These are phyloP conservation scores for Aspergillus sclerotialis DNA, from an alignment of 2,329 filamentous ascomycete genomes.

Conservation along the genomic window DNA sequence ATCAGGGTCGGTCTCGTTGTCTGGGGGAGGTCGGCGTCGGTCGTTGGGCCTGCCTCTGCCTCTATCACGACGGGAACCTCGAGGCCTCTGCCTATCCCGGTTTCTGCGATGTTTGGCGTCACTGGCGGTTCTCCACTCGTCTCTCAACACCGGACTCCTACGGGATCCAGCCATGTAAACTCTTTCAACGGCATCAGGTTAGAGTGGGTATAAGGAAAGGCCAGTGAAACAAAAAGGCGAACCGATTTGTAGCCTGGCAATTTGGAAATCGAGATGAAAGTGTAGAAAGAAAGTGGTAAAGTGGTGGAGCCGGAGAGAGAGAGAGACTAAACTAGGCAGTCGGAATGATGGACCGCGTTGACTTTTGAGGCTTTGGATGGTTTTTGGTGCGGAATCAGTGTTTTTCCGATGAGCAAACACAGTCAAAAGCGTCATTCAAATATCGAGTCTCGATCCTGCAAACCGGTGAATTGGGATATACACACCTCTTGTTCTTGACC, in stretches of 20 bases:
- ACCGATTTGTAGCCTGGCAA: not conserved
- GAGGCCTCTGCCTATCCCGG: conserved; percentile 33
- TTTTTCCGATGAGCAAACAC: not conserved
- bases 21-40: conserved; percentile 27
- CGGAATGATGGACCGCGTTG: not conserved
- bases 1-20: conserved; percentile 29
- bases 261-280: no score
- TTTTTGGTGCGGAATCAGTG: not conserved
- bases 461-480: no score
- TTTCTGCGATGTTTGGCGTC: conserved; percentile 32
- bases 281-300: not conserved
- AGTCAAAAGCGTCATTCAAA: not conserved
- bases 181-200: conserved; percentile 36
- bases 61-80: conserved; percentile 31
- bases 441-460: not conserved
- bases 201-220: conserved; percentile 6
- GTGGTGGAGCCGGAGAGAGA: conserved; percentile 7
- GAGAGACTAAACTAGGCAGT: conserved; percentile 6
- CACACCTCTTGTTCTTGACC: not conserved
- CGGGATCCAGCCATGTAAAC: conserved; percentile 44
- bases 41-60: conserved; percentile 37
- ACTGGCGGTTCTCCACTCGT: conserved; percentile 43
- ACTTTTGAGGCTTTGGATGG: not conserved
- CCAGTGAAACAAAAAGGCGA: conserved; percentile 7
- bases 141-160: conserved; percentile 44